These are phyloP conservation scores for Phytophthora idaei DNA, from an alignment of 352 stramenopile genomes.

Conservation along the genomic window DNA sequence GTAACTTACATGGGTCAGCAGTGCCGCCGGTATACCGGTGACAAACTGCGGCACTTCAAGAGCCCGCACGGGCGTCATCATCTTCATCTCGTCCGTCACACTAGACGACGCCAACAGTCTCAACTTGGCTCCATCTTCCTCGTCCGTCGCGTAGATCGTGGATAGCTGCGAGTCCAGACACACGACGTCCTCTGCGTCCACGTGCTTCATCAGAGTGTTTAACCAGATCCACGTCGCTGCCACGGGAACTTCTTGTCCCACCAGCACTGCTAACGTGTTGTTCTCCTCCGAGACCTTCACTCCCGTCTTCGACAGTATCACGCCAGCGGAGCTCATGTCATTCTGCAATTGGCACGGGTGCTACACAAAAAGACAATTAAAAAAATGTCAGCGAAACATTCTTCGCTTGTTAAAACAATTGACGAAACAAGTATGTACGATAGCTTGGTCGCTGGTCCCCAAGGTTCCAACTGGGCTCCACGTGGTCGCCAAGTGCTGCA, in stretches of 20 bases:
- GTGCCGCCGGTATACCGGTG: constrained; percentile 50
- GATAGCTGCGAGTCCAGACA: constrained; percentile 68
- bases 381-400: background rate
- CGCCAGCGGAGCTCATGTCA: background rate
- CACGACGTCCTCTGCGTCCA: constrained; percentile 53
- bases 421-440: constrained; percentile 29
- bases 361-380: constrained; percentile 17
- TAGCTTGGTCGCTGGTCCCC: constrained; percentile 52
- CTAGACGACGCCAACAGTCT: constrained; percentile 49
- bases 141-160: constrained; percentile 51
- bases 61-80: constrained; percentile 39
- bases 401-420: background rate
- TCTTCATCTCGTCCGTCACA: constrained; percentile 36
- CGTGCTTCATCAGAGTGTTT: constrained; percentile 42
- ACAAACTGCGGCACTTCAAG: constrained; percentile 69
- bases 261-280: constrained; percentile 47
- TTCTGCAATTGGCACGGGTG: constrained; percentile 29
- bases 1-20: constrained; percentile 60
- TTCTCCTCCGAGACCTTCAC: constrained; percentile 36
- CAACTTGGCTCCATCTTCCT: constrained; percentile 43
- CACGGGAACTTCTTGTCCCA: constrained; percentile 49
- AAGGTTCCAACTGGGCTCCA: constrained; percentile 62
- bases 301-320: constrained; percentile 52
- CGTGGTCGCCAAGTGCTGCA: constrained; percentile 45
- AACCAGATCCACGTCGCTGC: constrained; percentile 59